Evolutionary conservation across 1,139 yeast genomes (phyloP).

Genomic region (Arxiozyma bovina): DNA sequence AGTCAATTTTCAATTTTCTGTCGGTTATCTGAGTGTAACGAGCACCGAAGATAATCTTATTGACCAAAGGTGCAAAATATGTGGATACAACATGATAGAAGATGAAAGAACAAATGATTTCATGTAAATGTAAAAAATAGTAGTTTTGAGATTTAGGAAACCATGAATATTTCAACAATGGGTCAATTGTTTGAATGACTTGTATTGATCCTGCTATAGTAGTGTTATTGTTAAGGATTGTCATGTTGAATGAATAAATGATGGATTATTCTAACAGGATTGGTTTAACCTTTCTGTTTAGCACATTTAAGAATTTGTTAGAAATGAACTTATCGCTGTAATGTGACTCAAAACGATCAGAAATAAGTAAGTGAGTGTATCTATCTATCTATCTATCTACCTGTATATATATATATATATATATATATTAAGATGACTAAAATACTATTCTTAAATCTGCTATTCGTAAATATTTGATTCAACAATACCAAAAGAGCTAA

Average conservation of each 20-base stretch:
- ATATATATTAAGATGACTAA: not conserved
- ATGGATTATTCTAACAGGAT: not conserved
- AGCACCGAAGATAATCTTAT: slow-evolving; percentile 40
- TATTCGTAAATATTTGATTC: too few species aligned
- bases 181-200: slow-evolving; percentile 14
- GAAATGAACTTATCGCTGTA: too few species aligned
- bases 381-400: too few species aligned
- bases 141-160: slow-evolving; percentile 26
- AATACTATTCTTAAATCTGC: too few species aligned
- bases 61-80: slow-evolving; percentile 36
- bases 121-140: slow-evolving; percentile 41
- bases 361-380: too few species aligned
- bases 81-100: slow-evolving; percentile 40
- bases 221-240: not conserved
- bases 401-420: too few species aligned
- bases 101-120: slow-evolving; percentile 38
- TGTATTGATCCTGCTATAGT: not conserved
- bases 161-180: slow-evolving; percentile 24
- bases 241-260: not conserved
- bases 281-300: not conserved
- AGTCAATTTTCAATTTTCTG: slow-evolving; percentile 46
- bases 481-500: not conserved
- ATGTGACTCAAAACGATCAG: too few species aligned
- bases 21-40: slow-evolving; percentile 41
- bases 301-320: not conserved